Base-by-base conservation (phyloP, 2,329 filamentous ascomycete species). In the Simplicillium sp. region DNA sequence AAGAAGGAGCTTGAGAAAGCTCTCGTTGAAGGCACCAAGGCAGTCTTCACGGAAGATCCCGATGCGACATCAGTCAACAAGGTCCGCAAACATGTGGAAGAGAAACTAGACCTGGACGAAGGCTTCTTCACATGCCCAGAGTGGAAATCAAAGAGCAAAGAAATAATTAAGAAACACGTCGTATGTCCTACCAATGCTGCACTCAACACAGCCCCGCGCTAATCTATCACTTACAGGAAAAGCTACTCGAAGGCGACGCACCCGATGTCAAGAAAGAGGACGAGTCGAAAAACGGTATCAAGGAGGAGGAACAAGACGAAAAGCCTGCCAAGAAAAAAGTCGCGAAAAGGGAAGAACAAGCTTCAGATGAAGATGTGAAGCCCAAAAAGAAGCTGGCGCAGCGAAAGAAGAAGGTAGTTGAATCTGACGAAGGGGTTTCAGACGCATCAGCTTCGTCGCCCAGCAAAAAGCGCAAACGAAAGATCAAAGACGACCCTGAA, bases 131-230 rank as follows among this genome's bases (percentile, higher is more conserved):
- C 61, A 12, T 47, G 53, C 2, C 57, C 47, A 0, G 57, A 68
- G 13, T 82, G 78, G 78, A 80, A 81, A 54, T 54, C 60, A 4
- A 70, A 64, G 48, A 80, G 75, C 55, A 81, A 80, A 50, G 53
- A 56, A 1, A 50, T 80, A n/a, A 77, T 82, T 46, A 71, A 71
- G 39, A 58, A 61, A 14, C 61, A 66, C 37, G 67, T 72, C n/a
- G 77, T 80, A 64, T 46, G 72, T 64, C 3, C 7, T 9, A 16
- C 31, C 17, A 18, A 12, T 15, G 18, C 7, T 18, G 15, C 11
- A 14, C 13, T n/a, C 14, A 25, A 34, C 29, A 13, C 18, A 28
- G n/a, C 14, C 11, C 29, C 20, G 18, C 29, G 8, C 35, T 43
- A 29, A 45, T 39, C 44, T 14, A 44, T 32, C n/a, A 36, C 31